Percentiles rank a stretch among this genome's conserved stretches.
phyloP scores from a whole-genome alignment of 768 basidiomycete species.

The Leccinum longicurvipes region DNA sequence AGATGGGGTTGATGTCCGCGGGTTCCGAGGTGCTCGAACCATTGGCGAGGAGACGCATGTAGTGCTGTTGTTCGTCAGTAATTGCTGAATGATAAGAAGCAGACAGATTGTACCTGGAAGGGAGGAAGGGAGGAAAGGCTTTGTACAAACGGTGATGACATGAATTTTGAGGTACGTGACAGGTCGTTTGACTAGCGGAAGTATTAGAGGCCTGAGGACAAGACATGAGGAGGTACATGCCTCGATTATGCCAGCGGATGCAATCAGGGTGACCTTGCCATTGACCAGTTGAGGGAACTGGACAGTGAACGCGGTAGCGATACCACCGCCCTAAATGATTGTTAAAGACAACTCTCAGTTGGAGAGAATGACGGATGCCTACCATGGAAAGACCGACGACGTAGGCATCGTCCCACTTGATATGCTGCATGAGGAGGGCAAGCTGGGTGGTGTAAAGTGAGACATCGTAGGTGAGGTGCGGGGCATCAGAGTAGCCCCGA shows the following conservation, averaged over 20 bases:
- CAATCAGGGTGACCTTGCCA: constrained; percentile 61
- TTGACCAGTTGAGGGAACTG: constrained; percentile 72
- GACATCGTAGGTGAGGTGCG: constrained; percentile 62
- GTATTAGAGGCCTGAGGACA: not conserved
- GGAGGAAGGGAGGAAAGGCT: constrained; percentile 58
- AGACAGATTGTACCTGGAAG: constrained; percentile 45
- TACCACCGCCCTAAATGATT: constrained; percentile 60
- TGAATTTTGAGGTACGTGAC: constrained; percentile 71
- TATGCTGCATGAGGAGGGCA: constrained; percentile 77
- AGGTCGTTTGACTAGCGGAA: constrained; percentile 54
- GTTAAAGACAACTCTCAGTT: not conserved
- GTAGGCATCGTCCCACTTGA: constrained; percentile 65
- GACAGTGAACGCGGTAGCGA: constrained; percentile 67
- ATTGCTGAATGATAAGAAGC: not conserved
- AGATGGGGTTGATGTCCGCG: constrained; percentile 33
- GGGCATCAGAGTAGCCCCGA: constrained; percentile 80
- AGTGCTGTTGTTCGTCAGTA: constrained; percentile 35
- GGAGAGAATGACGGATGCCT: not conserved
- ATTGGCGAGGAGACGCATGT: constrained; percentile 50
- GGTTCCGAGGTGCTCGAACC: constrained; percentile 20
- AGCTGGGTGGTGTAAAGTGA: constrained; percentile 70
- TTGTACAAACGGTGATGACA: constrained; percentile 76
- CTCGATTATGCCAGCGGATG: constrained; percentile 68
- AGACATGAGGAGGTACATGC: constrained; percentile 29
- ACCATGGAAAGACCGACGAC: constrained; percentile 79